phyloP scores from a whole-genome alignment of 345 rosid genomes.

The Raphanus raphanistrum region DNA sequence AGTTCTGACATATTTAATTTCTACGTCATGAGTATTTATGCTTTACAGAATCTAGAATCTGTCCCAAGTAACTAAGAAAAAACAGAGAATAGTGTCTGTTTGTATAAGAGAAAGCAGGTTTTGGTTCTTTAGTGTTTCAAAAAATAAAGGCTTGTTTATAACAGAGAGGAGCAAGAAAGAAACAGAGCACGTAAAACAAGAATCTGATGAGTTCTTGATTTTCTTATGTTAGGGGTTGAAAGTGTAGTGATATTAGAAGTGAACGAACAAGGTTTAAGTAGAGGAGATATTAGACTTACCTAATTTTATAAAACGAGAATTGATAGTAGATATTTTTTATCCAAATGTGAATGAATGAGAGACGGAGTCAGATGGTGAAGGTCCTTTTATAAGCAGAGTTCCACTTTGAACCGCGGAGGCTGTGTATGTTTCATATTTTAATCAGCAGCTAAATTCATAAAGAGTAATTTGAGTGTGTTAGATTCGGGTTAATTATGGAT shows the following conservation, averaged over 20 bases:
- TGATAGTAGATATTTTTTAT: slow-evolving; percentile 13
- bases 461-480: too few species aligned
- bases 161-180: slow-evolving; percentile 2
- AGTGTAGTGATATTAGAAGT: not conserved
- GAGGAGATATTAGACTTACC: slow-evolving; percentile 21
- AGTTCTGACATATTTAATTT: not conserved
- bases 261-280: not conserved
- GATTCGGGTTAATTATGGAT: too few species aligned
- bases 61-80: slow-evolving; percentile 3
- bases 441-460: not conserved
- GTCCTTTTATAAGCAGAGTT: slow-evolving; percentile 32
- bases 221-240: not conserved
- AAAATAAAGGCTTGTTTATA: not conserved
- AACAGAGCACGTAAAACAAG: slow-evolving; percentile 21
- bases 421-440: not conserved
- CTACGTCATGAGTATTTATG: not conserved
- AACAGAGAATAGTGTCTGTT: not conserved
- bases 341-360: slow-evolving; percentile 40
- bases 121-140: not conserved
- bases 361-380: slow-evolving; percentile 5
- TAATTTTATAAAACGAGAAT: slow-evolving; percentile 14
- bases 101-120: not conserved
- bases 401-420: not conserved
- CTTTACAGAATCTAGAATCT: not conserved
- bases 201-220: slow-evolving; percentile 28